These are phyloP conservation scores for Phytophthora podocarpi DNA, from an alignment of 352 stramenopile genomes.

Conservation along the genomic window DNA sequence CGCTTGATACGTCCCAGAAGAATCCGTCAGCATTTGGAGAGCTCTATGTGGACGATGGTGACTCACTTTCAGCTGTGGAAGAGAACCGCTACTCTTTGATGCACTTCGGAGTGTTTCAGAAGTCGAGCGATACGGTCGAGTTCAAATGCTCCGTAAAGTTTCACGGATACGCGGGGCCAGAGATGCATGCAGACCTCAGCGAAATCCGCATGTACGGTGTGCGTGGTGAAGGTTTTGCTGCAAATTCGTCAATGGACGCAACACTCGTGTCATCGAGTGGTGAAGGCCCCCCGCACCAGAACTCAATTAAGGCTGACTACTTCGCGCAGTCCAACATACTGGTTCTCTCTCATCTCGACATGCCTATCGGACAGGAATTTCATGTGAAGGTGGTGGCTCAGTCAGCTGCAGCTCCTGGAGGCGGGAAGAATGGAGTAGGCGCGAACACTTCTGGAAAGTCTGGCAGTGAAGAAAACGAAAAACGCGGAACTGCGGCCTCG, in stretches of 20 bases:
- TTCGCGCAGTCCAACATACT: slow-evolving; percentile 73
- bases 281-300: slow-evolving; percentile 2
- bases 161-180: slow-evolving; percentile 66
- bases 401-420: slow-evolving; percentile 17
- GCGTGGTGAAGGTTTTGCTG: slow-evolving; percentile 41
- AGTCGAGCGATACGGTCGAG: slow-evolving; percentile 41
- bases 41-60: slow-evolving; percentile 78
- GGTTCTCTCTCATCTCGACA: slow-evolving; percentile 51
- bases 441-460: slow-evolving; percentile 33
- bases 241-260: slow-evolving; percentile 62
- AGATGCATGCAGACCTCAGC: slow-evolving; percentile 61
- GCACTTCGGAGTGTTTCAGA: slow-evolving; percentile 45
- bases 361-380: slow-evolving; percentile 57
- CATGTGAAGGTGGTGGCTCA: slow-evolving; percentile 44
- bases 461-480: slow-evolving; percentile 14
- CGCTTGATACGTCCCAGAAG: slow-evolving; percentile 36
- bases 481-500: not conserved
- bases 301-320: slow-evolving; percentile 53
- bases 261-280: slow-evolving; percentile 19
- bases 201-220: slow-evolving; percentile 70
- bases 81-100: slow-evolving; percentile 63
- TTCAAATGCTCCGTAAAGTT: slow-evolving; percentile 42
- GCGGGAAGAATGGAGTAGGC: slow-evolving; percentile 28
- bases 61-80: slow-evolving; percentile 65
- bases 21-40: slow-evolving; percentile 47